Evolutionary conservation across 1,284 basidiomycete species (phyloP).

Genomic region (Coniophora puteana): DNA sequence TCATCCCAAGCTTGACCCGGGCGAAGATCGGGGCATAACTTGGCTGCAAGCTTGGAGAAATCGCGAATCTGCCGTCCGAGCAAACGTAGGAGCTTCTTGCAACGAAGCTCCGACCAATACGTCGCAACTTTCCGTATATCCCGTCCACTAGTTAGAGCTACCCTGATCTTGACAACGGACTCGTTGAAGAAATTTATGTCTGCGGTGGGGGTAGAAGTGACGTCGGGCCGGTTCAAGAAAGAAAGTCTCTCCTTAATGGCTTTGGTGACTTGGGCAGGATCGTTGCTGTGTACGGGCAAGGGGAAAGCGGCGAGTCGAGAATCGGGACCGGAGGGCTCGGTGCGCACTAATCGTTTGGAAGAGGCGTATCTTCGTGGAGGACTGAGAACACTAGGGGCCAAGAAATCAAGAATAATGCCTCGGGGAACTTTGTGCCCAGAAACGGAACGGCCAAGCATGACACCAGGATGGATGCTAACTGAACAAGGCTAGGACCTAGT

Average conservation of each 20-base stretch:
- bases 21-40: conserved; percentile 21
- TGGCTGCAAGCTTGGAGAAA: conserved; percentile 34
- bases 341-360: conserved; percentile 14
- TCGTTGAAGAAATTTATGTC: conserved; percentile 32
- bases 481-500: background rate
- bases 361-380: no score
- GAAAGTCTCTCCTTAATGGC: conserved; percentile 7
- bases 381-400: conserved; percentile 19
- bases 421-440: conserved; percentile 19
- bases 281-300: conserved; percentile 2
- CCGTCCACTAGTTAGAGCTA: conserved; percentile 28
- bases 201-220: conserved; percentile 24
- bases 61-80: conserved; percentile 39
- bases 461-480: conserved; percentile 5
- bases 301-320: background rate
- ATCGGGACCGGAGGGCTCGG: no score
- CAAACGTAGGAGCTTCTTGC: conserved; percentile 37
- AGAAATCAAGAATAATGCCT: conserved; percentile 32
- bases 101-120: conserved; percentile 43
- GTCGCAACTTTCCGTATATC: conserved; percentile 30
- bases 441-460: conserved; percentile 34
- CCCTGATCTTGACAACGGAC: conserved; percentile 31
- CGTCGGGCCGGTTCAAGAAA: conserved; percentile 6
- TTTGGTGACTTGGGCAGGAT: conserved; percentile 3
- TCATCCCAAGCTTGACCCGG: conserved; percentile 20